Evolutionary conservation across 2,329 filamentous ascomycete genomes (phyloP), one percentile per base, ranked within the genome.

Genomic region (Diaporthe ilicicola): DNA sequence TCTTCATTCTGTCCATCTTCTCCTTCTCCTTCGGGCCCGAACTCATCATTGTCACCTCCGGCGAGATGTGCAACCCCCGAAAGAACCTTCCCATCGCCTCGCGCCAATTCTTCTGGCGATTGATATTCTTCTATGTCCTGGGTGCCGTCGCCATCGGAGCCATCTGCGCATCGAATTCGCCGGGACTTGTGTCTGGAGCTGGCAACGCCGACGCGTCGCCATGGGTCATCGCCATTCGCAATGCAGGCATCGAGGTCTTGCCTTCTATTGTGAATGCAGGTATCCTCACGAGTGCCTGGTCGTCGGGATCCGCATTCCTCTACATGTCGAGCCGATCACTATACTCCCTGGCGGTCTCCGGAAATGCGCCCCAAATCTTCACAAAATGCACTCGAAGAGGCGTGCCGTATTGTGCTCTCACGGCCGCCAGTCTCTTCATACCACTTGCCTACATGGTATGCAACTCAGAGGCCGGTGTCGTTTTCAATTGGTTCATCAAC

Each of bases 231-330:
- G 88, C 88, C 34, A 89, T 90, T 72, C 81, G 87, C 71, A 84
- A 89, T 70, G 90, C 90, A 6, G 88, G 89, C 54, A 88, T 93
- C 56, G 77, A 79, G 1, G 87, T 86, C 2, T 84, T 93, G 17
- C 89, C 90, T 29, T 86, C 85, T 29, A 87, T 93, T 74, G 90
- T 93, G 84, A 93, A 93, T 78, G 89, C 86, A 17, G 86, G 92
- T 59, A 90, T 92, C 76, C 83, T 90, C 56, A 84, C 69, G 22
- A 79, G 78, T 2, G 78, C 79, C 15, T 80, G 78, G 78, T 81
- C 79, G 0, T 76, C 79, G 0, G 79, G 78, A 0, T 79, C 79
- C 62, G 77, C 78, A 0, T 80, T 78, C 73, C 76, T 80, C 65
- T 81, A 80, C 71, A 75, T 76, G n/a, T 77, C 78, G 9, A 80